phyloP scores from a whole-genome alignment of 148 eudicot species.

The Drosera capensis region DNA sequence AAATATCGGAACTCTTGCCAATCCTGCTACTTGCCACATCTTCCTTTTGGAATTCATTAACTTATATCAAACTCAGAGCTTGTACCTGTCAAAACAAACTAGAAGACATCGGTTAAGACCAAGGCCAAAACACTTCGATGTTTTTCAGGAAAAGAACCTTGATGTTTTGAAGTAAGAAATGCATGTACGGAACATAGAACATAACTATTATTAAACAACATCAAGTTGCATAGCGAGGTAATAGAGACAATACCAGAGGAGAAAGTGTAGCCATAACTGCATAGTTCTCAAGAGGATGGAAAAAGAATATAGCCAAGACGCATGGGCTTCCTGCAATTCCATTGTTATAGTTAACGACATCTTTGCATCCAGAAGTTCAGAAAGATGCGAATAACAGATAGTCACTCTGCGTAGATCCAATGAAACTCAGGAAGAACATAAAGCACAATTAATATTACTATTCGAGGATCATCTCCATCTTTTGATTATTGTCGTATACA shows the following conservation, averaged over 20 bases:
- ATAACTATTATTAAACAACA: background rate
- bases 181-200: background rate
- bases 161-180: too few relatives aligned
- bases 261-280: conserved; percentile 85
- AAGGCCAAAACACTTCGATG: too few relatives aligned
- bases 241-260: conserved; percentile 54
- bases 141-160: too few relatives aligned
- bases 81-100: conserved; percentile 92
- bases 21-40: conserved; percentile 55
- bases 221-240: background rate
- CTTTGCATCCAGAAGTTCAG: too few relatives aligned
- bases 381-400: background rate
- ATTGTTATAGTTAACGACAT: background rate
- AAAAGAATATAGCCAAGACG: conserved; percentile 65
- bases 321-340: conserved; percentile 73
- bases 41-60: conserved; percentile 47
- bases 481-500: too few relatives aligned
- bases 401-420: background rate
- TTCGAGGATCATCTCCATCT: too few relatives aligned
- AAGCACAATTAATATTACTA: too few relatives aligned
- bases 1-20: conserved; percentile 88
- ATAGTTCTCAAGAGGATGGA: conserved; percentile 73
- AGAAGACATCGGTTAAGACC: conserved; percentile 3
- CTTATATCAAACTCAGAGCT: conserved; percentile 75
- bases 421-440: too few relatives aligned